Evolutionary conservation across 805 yeast species (phyloP), one percentile per base, ranked within the genome.

Genomic region (Candida krabiensis): DNA sequence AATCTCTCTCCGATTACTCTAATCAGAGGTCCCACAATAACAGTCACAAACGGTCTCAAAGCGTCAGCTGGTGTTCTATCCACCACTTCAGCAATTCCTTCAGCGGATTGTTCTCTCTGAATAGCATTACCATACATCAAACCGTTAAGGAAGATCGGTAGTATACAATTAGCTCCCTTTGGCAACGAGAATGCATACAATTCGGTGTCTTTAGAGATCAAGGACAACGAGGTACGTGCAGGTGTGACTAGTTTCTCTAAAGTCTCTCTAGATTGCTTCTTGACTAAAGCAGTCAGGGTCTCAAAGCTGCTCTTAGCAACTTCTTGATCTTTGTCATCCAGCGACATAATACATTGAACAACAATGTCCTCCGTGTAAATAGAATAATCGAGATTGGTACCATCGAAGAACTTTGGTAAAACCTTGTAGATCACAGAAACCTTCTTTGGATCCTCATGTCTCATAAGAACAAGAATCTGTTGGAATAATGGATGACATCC

Each of bases 1-100:
- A 87, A 91, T 63, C 96, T 80, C 64, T 93, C 99, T 56, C 99
- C 99, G 57, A 91, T 86, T 40, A 91, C 96, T 73, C 99, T 88
- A 65, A 93, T 93, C 57, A 93, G 74, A 27, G 99, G 99, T 66
- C 99, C 99, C 19, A 96, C 90, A 47, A 95, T 87, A 19, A 80
- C 80, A 7, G 98, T 91, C 16, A 95, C 96, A 64, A 82, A 86
- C 23, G 96, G 86, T 61, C 81, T 86, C 63, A 93, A 76, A 42
- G 75, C 79, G 9, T 77, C 71, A n/a, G 93, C 81, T 15, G 93
- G 93, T 0, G 98, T 86, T 53, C 88, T 80, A 32, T 82, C 84
- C 31, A 90, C 85, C 41, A 93, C 67, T 55, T 83, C 90, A 4
- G 96, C 93, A 54, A 93, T 87, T 40, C 88, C 96, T 55, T 83